These are phyloP conservation scores for Lotus japonicus DNA, from an alignment of 306 rosid species.

Conservation along the genomic window DNA sequence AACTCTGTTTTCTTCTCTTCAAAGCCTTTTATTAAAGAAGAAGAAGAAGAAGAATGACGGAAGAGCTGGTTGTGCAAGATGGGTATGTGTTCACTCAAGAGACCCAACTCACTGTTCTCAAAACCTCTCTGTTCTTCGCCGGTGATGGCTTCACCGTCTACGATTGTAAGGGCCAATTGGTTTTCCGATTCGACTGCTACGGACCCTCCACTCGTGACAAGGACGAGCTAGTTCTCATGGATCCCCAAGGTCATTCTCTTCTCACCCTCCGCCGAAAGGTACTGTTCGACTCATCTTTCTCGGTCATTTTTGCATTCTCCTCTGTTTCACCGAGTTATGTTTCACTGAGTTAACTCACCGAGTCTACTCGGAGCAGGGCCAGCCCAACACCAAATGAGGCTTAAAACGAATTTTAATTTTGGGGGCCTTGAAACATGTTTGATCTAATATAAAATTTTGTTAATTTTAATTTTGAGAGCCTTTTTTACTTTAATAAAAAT, in stretches of 20 bases:
- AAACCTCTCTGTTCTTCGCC: slow-evolving; percentile 72
- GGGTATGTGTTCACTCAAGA: slow-evolving; percentile 46
- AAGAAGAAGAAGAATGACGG: slow-evolving; percentile 22
- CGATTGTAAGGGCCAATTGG: slow-evolving; percentile 59
- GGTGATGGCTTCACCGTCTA: slow-evolving; percentile 89
- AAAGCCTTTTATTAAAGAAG: not conserved
- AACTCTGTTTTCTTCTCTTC: not conserved
- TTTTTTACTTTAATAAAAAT: too few relatives aligned
- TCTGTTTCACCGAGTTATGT: not conserved
- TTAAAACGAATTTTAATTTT: too few relatives aligned
- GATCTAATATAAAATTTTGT: too few relatives aligned
- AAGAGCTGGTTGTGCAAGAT: slow-evolving; percentile 39
- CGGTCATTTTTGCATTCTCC: too few relatives aligned
- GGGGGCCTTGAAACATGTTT: too few relatives aligned
- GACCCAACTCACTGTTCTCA: slow-evolving; percentile 64
- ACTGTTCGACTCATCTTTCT: not conserved
- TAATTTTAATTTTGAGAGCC: too few relatives aligned
- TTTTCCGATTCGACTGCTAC: slow-evolving; percentile 86
- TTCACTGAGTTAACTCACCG: slow-evolving; percentile 18
- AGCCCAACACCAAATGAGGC: too few relatives aligned
- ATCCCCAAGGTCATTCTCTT: slow-evolving; percentile 69
- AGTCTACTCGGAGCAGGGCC: too few relatives aligned
- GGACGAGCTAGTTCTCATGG: slow-evolving; percentile 86
- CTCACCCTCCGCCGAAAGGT: slow-evolving; percentile 92
- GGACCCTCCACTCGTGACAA: slow-evolving; percentile 52